Evolutionary conservation across 208 protist genomes (phyloP), one percentile per base, ranked within the genome.

Genomic region (Kentomonas sorsogonicus): DNA sequence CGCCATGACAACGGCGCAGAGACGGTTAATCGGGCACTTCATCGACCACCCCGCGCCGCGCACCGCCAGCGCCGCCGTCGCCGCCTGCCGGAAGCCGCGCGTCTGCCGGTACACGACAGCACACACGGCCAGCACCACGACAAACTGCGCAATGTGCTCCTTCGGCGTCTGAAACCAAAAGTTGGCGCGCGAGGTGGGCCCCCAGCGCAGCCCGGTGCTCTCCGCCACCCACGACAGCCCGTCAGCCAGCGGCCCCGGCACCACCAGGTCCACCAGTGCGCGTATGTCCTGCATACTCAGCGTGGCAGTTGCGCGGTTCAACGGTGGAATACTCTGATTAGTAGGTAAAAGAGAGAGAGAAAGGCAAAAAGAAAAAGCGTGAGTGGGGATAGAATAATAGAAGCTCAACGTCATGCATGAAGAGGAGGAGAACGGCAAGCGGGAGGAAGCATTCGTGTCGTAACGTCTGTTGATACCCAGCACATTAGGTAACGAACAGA

Each of bases 91-190:
- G 57, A 78, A 87, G 18, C 62, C 66, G 20, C 72, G 54, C 0
- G 64, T 78, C 3, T 45, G 53, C 29, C 63, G 53, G 52, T 73
- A 63, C 54, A 86, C 47, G 3, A 58, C 26, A 0, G 18, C 57
- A 41, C 66, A 76, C 18, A 77, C 48, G 25, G 67, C 16, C 59
- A 81, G 60, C 7, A 63, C 46, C 10, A 75, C 34, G 13, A 76
- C 41, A 39, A 76, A 85, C 30, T 79, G 61, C 30, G 73, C 51
- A 22, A 88, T 39, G 65, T 91, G 79, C 41, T 79, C 47, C 55
- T 84, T 77, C 2, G 84, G 84, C 13, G 84, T 45, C 40, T 75
- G 77, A 44, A 79, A 91, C 74, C 77, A 91, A 55, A 74, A 91
- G 48, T 74, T 41, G 3, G 26, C 20, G 6, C 13, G 11, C 3